Evolutionary conservation across 192 early-diverging fungal genomes (phyloP), one percentile per base, ranked within the genome.

Genomic region (Backusella liffmaniae): DNA sequence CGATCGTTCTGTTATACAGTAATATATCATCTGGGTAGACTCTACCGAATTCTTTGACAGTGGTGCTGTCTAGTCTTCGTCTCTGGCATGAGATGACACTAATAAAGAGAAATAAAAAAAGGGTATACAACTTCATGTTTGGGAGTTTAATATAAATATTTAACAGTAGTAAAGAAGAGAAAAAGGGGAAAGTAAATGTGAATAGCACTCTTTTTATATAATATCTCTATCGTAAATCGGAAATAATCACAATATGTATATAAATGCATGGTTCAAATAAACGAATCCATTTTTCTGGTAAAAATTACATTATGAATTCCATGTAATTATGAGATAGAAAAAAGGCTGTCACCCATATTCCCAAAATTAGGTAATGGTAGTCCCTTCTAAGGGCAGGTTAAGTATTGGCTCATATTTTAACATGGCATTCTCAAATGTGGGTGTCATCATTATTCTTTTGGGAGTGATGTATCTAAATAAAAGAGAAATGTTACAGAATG

Each of bases 401-500:
- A 62, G 26, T 62, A 62, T 62, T 29, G 21, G 10, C 56, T 62
- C 23, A 13, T 62, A 62, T 62, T 62, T 62, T 26, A 62, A 29
- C 23, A 62, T 62, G 23, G 21, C 26, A 29, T 62, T 62, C 56
- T 62, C 56, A 10, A 62, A 62, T 62, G 56, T 59, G 56, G 4
- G 56, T 62, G 13, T 26, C 42, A 29, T 29, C 23, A 62, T 62
- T 29, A 18, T 49, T 44, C 15, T 44, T 49, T n/a, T 49, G 18
- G 18, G 23, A 12, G 23, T 29, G 56, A 29, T 29, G 12, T 62
- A 62, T 12, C 26, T 23, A 62, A 62, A 62, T 9, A 29, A 12
- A 62, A 62, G 23, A 62, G 56, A 62, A 62, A 62, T 62, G 56
- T 62, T 62, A 62, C 9, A 62, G 56, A 62, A 62, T 62, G 56